Evolutionary conservation across 495 filamentous ascomycete genomes (phyloP), one percentile per base, ranked within the genome.

Genomic region (Margaritispora aquatica): DNA sequence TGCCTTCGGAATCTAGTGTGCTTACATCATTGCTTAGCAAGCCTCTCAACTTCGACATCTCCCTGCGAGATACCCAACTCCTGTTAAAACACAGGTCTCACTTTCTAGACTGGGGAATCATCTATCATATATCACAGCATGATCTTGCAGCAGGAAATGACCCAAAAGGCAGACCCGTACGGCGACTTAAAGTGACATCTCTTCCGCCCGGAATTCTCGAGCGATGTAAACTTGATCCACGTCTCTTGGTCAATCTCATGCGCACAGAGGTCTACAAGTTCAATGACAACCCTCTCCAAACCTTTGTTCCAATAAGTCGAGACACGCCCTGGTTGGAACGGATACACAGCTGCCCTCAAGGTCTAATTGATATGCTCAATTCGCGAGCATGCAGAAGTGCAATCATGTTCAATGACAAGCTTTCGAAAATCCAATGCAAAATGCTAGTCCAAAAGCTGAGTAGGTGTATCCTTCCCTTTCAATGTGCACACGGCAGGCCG

Each of bases 331-430:
- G 67, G 67, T 20, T 63, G 9, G 21, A 53, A 44, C 54, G 74
- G 15, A 82, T 89, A 47, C 77, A 82, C 27, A 77, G 75, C 36
- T 93, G 89, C 63, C 92, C 92, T 0, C 75, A 81, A 53, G 86
- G 87, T 0, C 84, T 97, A n/a, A 53, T 95, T 38, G 92, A 97
- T 53, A 74, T 97, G 73, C 75, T 97, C 23, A 93, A 96, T 64
- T 96, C 90, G 4, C 83, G 92, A 38, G 88, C 94, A 9, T 98
- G 94, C 71, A 78, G 94, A 34, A 92, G 83, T 41, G 90, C 94
- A 7, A 88, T 97, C 71, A 98, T 98, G 94, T 98, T 98, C 74
- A 97, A 97, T 63, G 94, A 98, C 65, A 70, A 70, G 10, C 68
- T 97, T 47, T 79, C 75, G 1, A 55, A 74, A 0, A 77, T 79